Conservation (phyloP, 345 rosid species). For the Luvunga scandens region DNA sequence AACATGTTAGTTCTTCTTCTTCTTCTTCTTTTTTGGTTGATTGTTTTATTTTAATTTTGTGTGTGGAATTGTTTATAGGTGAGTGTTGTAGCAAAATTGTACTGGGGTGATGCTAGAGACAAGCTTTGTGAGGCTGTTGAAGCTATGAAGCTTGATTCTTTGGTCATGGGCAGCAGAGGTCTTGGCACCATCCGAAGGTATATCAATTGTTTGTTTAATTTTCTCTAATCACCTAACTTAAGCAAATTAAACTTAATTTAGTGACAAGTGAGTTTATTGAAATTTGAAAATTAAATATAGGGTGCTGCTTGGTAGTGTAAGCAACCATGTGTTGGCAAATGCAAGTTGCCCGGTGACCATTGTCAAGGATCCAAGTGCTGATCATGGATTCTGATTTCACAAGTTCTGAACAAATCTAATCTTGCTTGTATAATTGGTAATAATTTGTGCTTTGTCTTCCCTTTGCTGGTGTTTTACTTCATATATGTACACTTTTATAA, state of each 20-base stretch:
- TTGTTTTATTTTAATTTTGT: neutral
- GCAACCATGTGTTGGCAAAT: constrained; percentile 41
- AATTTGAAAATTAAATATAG: constrained; percentile 30
- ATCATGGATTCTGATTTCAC: neutral
- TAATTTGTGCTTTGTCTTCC: neutral
- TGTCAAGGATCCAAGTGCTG: constrained; percentile 31
- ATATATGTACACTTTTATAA: neutral
- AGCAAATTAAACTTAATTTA: neutral
- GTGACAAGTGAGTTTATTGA: too few relatives aligned
- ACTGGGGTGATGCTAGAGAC: constrained; percentile 92
- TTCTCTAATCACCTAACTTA: neutral
- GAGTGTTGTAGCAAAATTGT: constrained; percentile 63
- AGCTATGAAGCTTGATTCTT: constrained; percentile 65
- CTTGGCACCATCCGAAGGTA: constrained; percentile 81
- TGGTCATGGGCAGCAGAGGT: constrained; percentile 92
- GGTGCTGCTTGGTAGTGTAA: constrained; percentile 64
- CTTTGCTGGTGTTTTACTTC: neutral
- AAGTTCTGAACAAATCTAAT: neutral
- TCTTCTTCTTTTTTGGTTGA: neutral
- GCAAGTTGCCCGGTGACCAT: constrained; percentile 62
- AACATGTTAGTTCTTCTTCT: constrained; percentile 33
- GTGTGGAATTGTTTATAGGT: constrained; percentile 30
- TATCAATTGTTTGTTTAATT: neutral
- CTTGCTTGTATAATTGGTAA: neutral
- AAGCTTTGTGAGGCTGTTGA: constrained; percentile 61